Evolutionary conservation across 2,329 filamentous ascomycete genomes (phyloP), one percentile per base, ranked within the genome.

Genomic region (Talaromyces sp.): DNA sequence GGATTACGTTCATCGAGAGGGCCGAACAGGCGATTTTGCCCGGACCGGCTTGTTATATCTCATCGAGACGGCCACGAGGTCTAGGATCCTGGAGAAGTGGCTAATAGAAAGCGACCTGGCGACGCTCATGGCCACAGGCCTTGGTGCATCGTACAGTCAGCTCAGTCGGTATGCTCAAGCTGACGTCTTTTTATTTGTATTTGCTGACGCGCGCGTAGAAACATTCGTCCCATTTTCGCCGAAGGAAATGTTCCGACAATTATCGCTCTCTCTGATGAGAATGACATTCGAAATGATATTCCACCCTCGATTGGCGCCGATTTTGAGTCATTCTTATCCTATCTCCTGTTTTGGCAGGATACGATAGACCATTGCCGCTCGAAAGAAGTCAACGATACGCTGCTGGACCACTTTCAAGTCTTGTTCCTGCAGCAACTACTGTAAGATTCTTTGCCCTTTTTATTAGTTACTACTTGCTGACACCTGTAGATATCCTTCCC

Each of bases 341-440:
- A 98, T 72, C 83, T 99, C 56, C 82, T 96, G 5, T 99, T 99
- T 72, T 99, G 95, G 95, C 95, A 99, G 77, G 95, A 99, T 74
- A 93, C 97, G 36, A 81, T 99, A 64, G 95, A 98, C 73, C 94
- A 98, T 76, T 99, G 95, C 78, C 87, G 88, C 69, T 98, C 94
- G 3, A 82, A 88, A 1, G 94, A 98, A 72, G 92, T 99, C 68
- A 95, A 94, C 73, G 91, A 91, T 67, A 97, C 93, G 0, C 81
- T 99, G 57, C 83, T 99, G 34, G 95, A 99, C 73, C 95, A 99
- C 76, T 99, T 99, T 71, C 93, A 97, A 73, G 90, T 98, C 68
- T 87, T 99, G 36, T 99, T 99, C 74, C 80, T 99, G 58, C 92
- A 97, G 75, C 95, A 99, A 75, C 80, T 99, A 69, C 79, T 99